Evolutionary conservation across 2,329 filamentous ascomycete genomes (phyloP).

Genomic region (Botrytis elliptica): DNA sequence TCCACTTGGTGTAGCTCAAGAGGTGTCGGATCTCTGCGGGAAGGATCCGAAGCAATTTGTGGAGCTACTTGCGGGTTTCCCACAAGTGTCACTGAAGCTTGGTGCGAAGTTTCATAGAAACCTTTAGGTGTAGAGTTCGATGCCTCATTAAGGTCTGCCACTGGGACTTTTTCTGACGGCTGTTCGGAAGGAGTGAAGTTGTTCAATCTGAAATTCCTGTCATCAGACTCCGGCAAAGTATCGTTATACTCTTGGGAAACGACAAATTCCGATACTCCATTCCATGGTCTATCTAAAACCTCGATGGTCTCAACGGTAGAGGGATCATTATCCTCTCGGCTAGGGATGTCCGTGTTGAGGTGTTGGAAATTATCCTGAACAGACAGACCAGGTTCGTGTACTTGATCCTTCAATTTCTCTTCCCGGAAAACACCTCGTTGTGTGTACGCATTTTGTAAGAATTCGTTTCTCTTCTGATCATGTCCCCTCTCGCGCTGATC

Average conservation of each 20-base stretch:
- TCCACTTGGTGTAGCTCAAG: background rate
- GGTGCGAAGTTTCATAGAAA: background rate
- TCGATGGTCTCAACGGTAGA: background rate
- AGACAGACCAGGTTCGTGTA: background rate
- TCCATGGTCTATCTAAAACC: background rate
- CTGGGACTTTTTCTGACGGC: background rate
- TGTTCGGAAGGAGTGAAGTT: background rate
- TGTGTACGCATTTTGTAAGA: background rate
- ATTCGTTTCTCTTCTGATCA: background rate
- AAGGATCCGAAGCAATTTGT: background rate
- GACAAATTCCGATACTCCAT: background rate
- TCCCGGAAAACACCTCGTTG: background rate
- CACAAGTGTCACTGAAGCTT: background rate
- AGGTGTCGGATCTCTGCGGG: background rate
- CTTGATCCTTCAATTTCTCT: background rate
- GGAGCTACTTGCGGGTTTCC: no score
- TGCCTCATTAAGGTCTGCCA: background rate
- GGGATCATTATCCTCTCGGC: no score
- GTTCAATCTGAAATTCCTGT: background rate
- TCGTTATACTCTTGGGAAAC: background rate
- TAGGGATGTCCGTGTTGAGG: background rate
- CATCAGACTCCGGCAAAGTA: background rate
- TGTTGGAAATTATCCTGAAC: background rate
- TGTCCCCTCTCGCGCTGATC: background rate
- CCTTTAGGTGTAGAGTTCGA: background rate